Base-by-base conservation (phyloP, 2,329 filamentous ascomycete species). In the Didymella keratinophila region DNA sequence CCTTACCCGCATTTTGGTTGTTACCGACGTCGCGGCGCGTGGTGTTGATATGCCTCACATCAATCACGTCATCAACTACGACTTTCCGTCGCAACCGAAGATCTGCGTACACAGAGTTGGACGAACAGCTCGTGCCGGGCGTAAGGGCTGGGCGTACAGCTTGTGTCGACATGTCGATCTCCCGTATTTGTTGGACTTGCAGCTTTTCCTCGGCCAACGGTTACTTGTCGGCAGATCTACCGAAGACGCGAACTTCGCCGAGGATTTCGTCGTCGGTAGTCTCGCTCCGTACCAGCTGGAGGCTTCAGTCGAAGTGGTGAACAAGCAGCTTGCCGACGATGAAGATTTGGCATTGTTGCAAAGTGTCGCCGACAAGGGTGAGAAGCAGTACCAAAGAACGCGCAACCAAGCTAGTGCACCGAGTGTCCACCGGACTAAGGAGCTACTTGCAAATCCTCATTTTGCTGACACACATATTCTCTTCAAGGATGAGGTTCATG, bases 51-150 rank as follows among this genome's bases (percentile, higher is more conserved):
- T 99, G 66, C 95, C 95, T 0, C 86, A 97, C 45, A 84, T 99
- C 34, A 93, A 92, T 56, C 98, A 99, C 74, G 95, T 99, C 58
- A 94, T 99, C 81, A 98, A 99, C 81, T 99, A 96, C 78, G 94
- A 98, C 73, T 99, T 99, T 65, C 94, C 95, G 3, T 91, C 94
- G 1, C 95, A 98, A 71, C 92, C 95, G 20, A 99, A 99, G 79
- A 88, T 99, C 41, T 99, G 96, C 70, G 90, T 99, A 27, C 95
- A 99, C 78, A 89, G 95, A 74, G 95, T 99, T 45, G 95, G 95
- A 70, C 89, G 95, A 79, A 99, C 96, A 25, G 96, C 95, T 39
- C 88, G 95, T 85, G 96, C 96, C 43, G 95, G 94, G 14, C 89
- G 92, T 69, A 87, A 89, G 65, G 95, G 95, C 62, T 98, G 95